A percentile compares a stretch with the other conserved stretches of the same genome.
phyloP scores from a whole-genome alignment of 1,284 basidiomycete species.

The Trichosporon sp. region DNA sequence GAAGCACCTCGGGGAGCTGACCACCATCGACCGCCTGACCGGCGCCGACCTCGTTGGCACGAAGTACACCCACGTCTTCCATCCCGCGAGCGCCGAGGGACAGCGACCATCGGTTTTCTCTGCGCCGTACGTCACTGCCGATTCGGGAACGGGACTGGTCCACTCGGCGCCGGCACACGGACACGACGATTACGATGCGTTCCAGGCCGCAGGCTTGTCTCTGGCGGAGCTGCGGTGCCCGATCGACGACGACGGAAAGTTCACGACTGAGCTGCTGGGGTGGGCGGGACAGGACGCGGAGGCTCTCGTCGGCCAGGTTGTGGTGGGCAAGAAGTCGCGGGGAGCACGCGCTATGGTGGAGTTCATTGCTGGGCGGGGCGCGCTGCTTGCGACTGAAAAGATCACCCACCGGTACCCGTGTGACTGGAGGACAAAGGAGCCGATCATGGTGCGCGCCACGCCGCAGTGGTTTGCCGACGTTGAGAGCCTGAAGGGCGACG shows the following conservation, averaged over 20 bases:
- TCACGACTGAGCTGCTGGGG: slow-evolving; percentile 64
- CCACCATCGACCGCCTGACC: slow-evolving; percentile 61
- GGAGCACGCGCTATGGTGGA: slow-evolving; percentile 61
- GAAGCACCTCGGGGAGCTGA: slow-evolving; percentile 62
- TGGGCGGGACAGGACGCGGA: slow-evolving; percentile 60
- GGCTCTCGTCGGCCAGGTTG: slow-evolving; percentile 65
- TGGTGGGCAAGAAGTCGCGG: slow-evolving; percentile 71
- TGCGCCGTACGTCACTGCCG: slow-evolving; percentile 73
- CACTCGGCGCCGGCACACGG: slow-evolving; percentile 96
- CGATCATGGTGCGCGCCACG: slow-evolving; percentile 90
- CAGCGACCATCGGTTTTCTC: slow-evolving; percentile 59
- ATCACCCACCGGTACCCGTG: slow-evolving; percentile 91
- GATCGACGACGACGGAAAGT: slow-evolving; percentile 78
- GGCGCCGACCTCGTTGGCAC: slow-evolving; percentile 69
- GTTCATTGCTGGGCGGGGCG: slow-evolving; percentile 64
- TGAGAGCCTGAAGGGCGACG: slow-evolving; percentile 75
- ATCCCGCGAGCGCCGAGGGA: slow-evolving; percentile 59
- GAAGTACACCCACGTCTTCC: slow-evolving; percentile 71
- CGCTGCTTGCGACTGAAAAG: slow-evolving; percentile 68
- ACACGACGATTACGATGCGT: slow-evolving; percentile 83
- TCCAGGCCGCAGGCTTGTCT: slow-evolving; percentile 56
- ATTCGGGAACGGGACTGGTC: slow-evolving; percentile 93
- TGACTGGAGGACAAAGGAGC: slow-evolving; percentile 94
- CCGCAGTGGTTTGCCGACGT: slow-evolving; percentile 98
- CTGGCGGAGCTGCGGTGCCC: slow-evolving; percentile 65